Percentiles rank a stretch among this genome's conserved stretches.
These are phyloP conservation scores for Penicillium italicum DNA, from an alignment of 2,329 filamentous ascomycete species.

Conservation along the genomic window DNA sequence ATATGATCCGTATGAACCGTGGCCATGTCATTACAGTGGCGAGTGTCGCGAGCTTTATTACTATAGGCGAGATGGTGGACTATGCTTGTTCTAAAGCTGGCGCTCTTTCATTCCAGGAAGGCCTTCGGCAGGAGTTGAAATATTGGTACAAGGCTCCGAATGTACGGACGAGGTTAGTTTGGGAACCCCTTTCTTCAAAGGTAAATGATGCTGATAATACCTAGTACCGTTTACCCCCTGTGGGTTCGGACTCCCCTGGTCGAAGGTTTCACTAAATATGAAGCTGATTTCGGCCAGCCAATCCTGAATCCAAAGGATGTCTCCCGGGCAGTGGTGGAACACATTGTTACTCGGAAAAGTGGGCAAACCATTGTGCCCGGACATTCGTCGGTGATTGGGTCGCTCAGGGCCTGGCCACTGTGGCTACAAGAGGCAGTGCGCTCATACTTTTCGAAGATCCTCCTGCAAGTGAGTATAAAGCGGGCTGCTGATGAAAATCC, in stretches of 20 bases:
- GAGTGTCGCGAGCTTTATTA: conserved; percentile 47
- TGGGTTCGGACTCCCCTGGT: conserved; percentile 41
- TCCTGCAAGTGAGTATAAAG: neutral
- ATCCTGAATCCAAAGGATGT: conserved; percentile 29
- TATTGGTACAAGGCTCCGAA: conserved; percentile 27
- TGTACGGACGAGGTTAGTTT: conserved; percentile 28
- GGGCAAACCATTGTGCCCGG: conserved; percentile 45
- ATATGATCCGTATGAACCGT: conserved; percentile 46
- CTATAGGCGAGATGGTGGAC: conserved; percentile 45
- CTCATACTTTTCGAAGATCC: conserved; percentile 3
- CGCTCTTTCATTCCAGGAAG: conserved; percentile 50
- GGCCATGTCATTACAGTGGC: conserved; percentile 56
- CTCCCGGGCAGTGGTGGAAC: conserved; percentile 44
- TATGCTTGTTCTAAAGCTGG: conserved; percentile 50
- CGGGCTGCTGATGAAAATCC: neutral
- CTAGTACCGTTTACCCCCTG: conserved; percentile 18
- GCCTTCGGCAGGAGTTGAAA: conserved; percentile 31
- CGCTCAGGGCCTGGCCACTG: neutral
- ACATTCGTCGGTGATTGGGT: neutral
- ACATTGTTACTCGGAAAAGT: conserved; percentile 45
- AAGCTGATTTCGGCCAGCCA: conserved; percentile 15
- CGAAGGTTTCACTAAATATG: conserved; percentile 20
- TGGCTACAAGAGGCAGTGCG: conserved; percentile 7
- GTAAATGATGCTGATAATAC: neutral
- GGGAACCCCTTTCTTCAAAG: neutral